phyloP scores from a whole-genome alignment of 257 asterid genomes.

The Solanum dulcamara region DNA sequence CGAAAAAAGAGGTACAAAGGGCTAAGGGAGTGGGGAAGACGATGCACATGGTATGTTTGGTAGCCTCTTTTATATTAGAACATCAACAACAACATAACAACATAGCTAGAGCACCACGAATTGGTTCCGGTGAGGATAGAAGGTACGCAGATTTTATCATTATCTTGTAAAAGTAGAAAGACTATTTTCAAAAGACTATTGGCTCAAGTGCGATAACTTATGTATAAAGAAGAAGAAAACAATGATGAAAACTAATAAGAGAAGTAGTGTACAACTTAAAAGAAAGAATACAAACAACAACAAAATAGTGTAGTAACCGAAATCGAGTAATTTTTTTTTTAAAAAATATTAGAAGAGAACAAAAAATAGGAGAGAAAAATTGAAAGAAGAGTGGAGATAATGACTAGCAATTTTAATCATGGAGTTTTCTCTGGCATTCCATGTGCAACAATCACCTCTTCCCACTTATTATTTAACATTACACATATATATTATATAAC shows the following conservation, averaged over 20 bases:
- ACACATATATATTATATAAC: neutral
- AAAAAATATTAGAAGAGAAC: neutral
- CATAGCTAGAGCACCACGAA: neutral
- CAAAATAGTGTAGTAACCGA: no score
- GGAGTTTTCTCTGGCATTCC: constrained; percentile 75
- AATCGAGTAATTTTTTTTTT: no score
- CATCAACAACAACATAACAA: neutral
- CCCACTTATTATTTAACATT: constrained; percentile 42
- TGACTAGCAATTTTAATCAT: constrained; percentile 61
- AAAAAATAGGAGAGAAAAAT: constrained; percentile 16
- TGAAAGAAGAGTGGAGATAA: constrained; percentile 17
- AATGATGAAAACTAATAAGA: neutral
- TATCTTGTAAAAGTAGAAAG: accelerated
- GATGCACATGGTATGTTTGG: constrained; percentile 78
- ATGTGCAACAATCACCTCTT: constrained; percentile 56
- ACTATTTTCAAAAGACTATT: accelerated
- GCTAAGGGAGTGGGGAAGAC: constrained; percentile 42
- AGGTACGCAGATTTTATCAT: neutral
- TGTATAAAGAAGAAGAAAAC: no score
- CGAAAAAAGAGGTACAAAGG: constrained; percentile 9
- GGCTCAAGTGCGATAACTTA: no score
- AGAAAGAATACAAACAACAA: neutral
- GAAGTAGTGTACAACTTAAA: no score
- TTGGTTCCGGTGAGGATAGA: neutral
- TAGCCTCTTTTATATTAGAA: constrained; percentile 10